A percentile compares a stretch with the other conserved stretches of the same genome.
These are phyloP conservation scores for Debaryomyces sp. DNA, from an alignment of 1,139 yeast genomes.

Conservation along the genomic window DNA sequence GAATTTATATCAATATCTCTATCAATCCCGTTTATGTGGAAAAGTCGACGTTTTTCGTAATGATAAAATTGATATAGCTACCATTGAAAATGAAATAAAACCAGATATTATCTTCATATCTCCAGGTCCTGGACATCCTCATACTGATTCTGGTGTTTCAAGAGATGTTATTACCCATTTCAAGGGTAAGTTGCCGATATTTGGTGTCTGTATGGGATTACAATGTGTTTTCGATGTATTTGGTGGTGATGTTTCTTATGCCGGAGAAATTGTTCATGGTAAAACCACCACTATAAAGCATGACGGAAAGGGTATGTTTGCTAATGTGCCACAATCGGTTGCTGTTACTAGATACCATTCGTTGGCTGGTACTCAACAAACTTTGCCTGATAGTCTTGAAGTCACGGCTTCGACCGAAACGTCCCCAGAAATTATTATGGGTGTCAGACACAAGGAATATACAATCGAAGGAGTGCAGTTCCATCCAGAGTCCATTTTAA, in stretches of 20 bases:
- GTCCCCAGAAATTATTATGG: constrained; percentile 85
- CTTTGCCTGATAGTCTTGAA: constrained; percentile 80
- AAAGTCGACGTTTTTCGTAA: constrained; percentile 83
- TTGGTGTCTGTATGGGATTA: constrained; percentile 98
- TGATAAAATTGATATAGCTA: constrained; percentile 73
- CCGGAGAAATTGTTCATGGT: constrained; percentile 98
- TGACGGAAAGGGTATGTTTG: constrained; percentile 85
- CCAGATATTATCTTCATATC: constrained; percentile 86
- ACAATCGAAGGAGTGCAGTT: constrained; percentile 95
- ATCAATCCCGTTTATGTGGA: constrained; percentile 76
- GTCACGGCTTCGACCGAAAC: constrained; percentile 79
- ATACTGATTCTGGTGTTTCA: constrained; percentile 86
- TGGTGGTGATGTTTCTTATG: constrained; percentile 89
- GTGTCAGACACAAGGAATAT: constrained; percentile 86
- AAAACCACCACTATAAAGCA: constrained; percentile 88
- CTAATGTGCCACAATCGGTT: constrained; percentile 84
- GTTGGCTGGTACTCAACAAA: constrained; percentile 74
- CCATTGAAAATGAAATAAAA: constrained; percentile 58
- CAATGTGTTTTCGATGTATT: constrained; percentile 93
- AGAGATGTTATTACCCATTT: constrained; percentile 69
- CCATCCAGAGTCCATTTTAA: constrained; percentile 93
- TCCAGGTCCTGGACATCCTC: constrained; percentile 98
- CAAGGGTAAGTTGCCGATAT: constrained; percentile 83
- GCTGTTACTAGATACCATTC: constrained; percentile 96
- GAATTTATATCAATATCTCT: constrained; percentile 89